phyloP scores from a whole-genome alignment of 768 basidiomycete species.

The Boletus rufocinnamomeus region DNA sequence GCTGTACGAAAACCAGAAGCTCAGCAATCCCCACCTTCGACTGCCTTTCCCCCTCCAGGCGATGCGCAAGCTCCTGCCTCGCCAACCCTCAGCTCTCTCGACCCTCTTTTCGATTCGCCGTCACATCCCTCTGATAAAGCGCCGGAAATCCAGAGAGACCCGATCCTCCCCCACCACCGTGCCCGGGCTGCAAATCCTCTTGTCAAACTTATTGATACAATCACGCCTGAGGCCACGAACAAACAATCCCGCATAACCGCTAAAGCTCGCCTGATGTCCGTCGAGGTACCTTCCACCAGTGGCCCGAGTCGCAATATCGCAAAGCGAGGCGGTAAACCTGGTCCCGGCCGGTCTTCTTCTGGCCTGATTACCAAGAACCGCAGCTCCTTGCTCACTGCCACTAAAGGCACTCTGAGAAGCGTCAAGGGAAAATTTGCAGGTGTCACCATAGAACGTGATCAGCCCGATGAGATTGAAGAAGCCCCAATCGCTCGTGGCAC shows the following conservation, averaged over 20 bases:
- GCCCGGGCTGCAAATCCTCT: slow-evolving; percentile 52
- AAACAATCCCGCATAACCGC: slow-evolving; percentile 46
- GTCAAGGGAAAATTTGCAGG: slow-evolving; percentile 46
- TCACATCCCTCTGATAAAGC: slow-evolving; percentile 8
- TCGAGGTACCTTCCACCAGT: slow-evolving; percentile 14
- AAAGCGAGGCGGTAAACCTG: slow-evolving; percentile 39
- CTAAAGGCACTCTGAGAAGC: slow-evolving; percentile 53
- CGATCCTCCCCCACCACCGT: slow-evolving; percentile 42
- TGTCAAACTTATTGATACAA: slow-evolving; percentile 51
- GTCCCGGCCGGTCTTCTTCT: slow-evolving; percentile 53
- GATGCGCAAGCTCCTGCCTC: slow-evolving; percentile 11
- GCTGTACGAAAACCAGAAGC: slow-evolving; percentile 1
- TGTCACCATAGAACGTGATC: slow-evolving; percentile 18
- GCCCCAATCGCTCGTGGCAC: background rate
- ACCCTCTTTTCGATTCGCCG: slow-evolving; percentile 36
- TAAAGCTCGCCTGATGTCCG: slow-evolving; percentile 48
- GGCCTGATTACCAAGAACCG: slow-evolving; percentile 42
- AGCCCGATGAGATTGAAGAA: slow-evolving; percentile 25
- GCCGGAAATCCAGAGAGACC: slow-evolving; percentile 7
- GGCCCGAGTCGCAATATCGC: slow-evolving; percentile 7
- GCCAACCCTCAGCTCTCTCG: slow-evolving; percentile 13
- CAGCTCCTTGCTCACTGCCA: slow-evolving; percentile 55
- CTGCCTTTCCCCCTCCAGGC: background rate
- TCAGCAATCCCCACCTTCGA: slow-evolving; percentile 1
- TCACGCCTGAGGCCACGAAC: slow-evolving; percentile 23